Evolutionary conservation across 2,329 filamentous ascomycete genomes (phyloP).

Genomic region (Trichocomaceae sp.): DNA sequence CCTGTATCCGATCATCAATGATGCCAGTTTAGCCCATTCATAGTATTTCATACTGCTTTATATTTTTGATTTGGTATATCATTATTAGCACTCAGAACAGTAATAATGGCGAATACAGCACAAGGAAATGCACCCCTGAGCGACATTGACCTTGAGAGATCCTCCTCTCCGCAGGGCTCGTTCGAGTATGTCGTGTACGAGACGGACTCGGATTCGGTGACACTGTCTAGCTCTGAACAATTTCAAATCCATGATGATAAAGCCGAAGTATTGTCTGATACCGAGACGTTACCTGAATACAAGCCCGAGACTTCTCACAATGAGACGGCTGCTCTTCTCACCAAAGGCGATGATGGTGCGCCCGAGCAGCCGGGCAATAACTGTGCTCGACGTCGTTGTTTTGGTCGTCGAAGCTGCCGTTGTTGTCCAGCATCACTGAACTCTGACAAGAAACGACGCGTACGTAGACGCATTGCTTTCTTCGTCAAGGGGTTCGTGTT

Average conservation of each 20-base stretch:
- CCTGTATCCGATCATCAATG: too few species aligned
- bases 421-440: background rate
- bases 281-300: slow-evolving; percentile 6
- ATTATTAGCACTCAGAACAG: background rate
- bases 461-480: slow-evolving; percentile 2
- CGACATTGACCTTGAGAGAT: background rate
- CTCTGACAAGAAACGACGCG: slow-evolving; percentile 2
- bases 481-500: slow-evolving; percentile 6
- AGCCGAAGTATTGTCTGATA: background rate
- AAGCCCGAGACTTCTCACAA: background rate
- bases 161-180: background rate
- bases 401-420: background rate
- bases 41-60: too few species aligned
- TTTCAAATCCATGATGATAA: background rate
- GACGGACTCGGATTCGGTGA: slow-evolving; percentile 1
- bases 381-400: slow-evolving; percentile 2
- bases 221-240: background rate
- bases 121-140: background rate
- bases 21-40: too few species aligned
- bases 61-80: too few species aligned
- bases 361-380: background rate
- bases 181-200: slow-evolving; percentile 1
- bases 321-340: background rate
- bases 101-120: background rate
- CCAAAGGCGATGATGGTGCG: background rate